Percentiles rank a stretch among this genome's conserved stretches.
phyloP scores from a whole-genome alignment of 495 filamentous ascomycete genomes.

The Neurospora discreta region DNA sequence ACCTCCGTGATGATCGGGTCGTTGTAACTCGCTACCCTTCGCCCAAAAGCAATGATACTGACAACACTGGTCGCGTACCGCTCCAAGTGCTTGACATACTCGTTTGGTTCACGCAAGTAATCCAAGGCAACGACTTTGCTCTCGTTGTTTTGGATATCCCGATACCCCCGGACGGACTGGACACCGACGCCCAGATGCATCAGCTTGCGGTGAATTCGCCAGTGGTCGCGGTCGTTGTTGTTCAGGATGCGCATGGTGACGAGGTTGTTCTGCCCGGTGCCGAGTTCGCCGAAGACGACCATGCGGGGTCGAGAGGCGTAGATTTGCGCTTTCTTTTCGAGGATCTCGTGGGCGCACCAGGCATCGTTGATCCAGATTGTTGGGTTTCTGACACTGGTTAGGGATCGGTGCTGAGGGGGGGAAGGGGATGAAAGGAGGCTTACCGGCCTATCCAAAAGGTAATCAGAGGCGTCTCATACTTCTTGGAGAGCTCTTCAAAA shows the following conservation, averaged over 20 bases:
- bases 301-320: constrained; percentile 44
- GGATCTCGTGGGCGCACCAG: constrained; percentile 43
- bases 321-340: constrained; percentile 46
- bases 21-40: constrained; percentile 45
- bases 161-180: constrained; percentile 49
- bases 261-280: constrained; percentile 45
- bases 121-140: constrained; percentile 41
- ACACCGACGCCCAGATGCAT: constrained; percentile 50
- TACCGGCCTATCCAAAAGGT: constrained; percentile 51
- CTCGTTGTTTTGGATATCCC: constrained; percentile 50
- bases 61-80: constrained; percentile 55
- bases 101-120: constrained; percentile 32
- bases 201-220: constrained; percentile 50
- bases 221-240: constrained; percentile 43
- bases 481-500: constrained; percentile 48
- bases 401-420: not conserved
- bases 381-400: constrained; percentile 31
- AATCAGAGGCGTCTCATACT: constrained; percentile 42
- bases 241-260: constrained; percentile 43
- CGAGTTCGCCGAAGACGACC: constrained; percentile 50
- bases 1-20: constrained; percentile 51
- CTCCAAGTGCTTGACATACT: constrained; percentile 53
- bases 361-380: constrained; percentile 58
- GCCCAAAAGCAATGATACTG: constrained; percentile 51
- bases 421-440: constrained; percentile 1